phyloP scores from a whole-genome alignment of 1,284 basidiomycete species.

The Inonotus obliquus region DNA sequence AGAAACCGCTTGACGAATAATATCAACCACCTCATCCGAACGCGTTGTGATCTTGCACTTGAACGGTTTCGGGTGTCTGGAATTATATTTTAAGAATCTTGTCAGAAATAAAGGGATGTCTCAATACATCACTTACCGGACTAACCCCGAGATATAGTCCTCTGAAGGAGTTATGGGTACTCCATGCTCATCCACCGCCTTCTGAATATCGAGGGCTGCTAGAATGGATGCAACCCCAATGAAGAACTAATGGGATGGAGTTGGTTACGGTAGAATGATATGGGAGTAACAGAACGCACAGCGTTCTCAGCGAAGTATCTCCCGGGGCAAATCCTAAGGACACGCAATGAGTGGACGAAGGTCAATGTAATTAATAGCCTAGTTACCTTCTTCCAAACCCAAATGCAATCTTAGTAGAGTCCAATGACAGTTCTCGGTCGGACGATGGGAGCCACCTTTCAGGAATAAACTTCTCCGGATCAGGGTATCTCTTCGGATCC shows the following conservation, averaged over 20 bases:
- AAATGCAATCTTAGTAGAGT: conserved; percentile 3
- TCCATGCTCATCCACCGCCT: conserved; percentile 18
- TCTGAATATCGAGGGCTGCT: conserved; percentile 20
- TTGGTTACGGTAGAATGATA: neutral
- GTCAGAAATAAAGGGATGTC: neutral
- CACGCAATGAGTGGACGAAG: neutral
- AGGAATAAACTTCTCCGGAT: conserved; percentile 18
- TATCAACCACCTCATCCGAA: neutral
- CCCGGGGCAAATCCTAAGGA: conserved; percentile 11
- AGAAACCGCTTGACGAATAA: conserved; percentile 5
- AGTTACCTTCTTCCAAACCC: conserved; percentile 14
- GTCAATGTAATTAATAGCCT: neutral
- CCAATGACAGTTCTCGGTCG: neutral
- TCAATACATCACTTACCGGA: neutral
- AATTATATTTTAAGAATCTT: neutral
- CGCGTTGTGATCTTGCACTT: conserved; percentile 13
- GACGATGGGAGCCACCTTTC: conserved; percentile 8
- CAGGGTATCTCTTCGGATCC: conserved; percentile 13
- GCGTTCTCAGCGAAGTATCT: conserved; percentile 5
- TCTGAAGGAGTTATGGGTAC: conserved; percentile 4
- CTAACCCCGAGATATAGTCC: neutral
- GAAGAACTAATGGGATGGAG: neutral
- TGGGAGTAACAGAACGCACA: neutral
- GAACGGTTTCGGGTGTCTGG: conserved; percentile 14
- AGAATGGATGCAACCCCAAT: conserved; percentile 17